phyloP scores from a whole-genome alignment of 2,329 filamentous ascomycete species.

The Ilyonectria destructans region DNA sequence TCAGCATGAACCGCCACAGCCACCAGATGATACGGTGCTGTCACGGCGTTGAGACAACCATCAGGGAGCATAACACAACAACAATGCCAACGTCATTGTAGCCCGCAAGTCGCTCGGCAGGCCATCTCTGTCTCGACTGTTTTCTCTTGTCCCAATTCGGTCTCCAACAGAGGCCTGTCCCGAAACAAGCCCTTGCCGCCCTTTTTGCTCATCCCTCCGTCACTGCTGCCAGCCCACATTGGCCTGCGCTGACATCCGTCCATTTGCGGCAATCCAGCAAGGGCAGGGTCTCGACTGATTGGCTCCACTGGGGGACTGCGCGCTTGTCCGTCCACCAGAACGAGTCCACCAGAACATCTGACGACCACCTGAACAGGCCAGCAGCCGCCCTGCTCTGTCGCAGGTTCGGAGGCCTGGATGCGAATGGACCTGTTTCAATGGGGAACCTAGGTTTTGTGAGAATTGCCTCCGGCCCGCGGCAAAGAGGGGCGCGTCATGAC shows the following conservation, averaged over 20 bases:
- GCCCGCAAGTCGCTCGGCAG: background rate
- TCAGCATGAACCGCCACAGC: background rate
- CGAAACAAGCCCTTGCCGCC: conserved; percentile 9
- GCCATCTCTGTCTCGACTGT: background rate
- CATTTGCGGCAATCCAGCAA: conserved; percentile 28
- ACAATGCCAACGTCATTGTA: background rate
- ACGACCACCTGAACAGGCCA: conserved; percentile 22
- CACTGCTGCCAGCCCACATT: background rate
- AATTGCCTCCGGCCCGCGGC: background rate
- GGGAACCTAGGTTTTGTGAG: background rate
- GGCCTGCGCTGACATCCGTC: conserved; percentile 9
- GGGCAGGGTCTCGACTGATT: conserved; percentile 26
- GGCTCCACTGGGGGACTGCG: conserved; percentile 1
- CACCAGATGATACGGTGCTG: background rate
- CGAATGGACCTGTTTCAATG: conserved; percentile 9
- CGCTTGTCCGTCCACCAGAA: conserved; percentile 11
- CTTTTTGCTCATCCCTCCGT: conserved; percentile 10
- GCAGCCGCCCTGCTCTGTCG: conserved; percentile 16
- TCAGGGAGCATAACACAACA: conserved; percentile 12
- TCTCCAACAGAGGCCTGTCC: conserved; percentile 1
- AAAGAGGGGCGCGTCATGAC: background rate
- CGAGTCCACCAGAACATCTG: conserved; percentile 5
- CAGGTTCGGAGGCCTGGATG: conserved; percentile 1
- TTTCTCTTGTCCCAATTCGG: background rate
- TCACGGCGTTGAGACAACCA: conserved; percentile 21